Base-by-base conservation (phyloP, 495 filamentous ascomycete genomes). In the Penicillium coffeae region DNA sequence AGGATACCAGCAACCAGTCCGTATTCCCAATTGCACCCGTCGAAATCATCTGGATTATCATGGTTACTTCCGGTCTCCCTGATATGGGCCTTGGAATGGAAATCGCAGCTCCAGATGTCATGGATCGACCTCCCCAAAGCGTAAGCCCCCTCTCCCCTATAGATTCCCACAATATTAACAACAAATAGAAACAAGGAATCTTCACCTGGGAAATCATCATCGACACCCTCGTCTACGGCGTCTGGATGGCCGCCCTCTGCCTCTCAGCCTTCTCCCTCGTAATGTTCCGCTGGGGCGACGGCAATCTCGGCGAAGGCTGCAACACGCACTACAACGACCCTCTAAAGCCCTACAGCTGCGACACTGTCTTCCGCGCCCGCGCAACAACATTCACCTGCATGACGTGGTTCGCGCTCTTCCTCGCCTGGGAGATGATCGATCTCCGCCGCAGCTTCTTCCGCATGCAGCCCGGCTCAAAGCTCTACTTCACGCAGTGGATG, bases 41-140 rank as follows among this genome's bases (percentile, higher is more conserved):
- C 12, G 81, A 89, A 56, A 86, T 88, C 50, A 70, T 89, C 8
- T 88, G 86, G 85, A 80, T 88, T 46, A 88, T 87, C 39, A 88
- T 89, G 82, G 74, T 86, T 38, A 88, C 85, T 1, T 86, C 83
- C 21, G 80, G 80, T 42, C 71, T 87, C 32, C 86, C 85, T 12
- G 86, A 87, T 52, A 87, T 89, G 78, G 86, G 86, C 18, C 69
- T 89, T 12, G 86, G 86, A 21, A 82, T 88, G 70, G 86, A 89
- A 63, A 62, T 71, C 16, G 83, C 84, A 1, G 78, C 79, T 1
- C 71, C 83, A 2, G 83, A 87, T 62, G 80, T 88, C 49, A 81
- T 89, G 79, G 55, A 64, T 25, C 78, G 85, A 1, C 82, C 82
- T 7, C 86, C 86, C 2, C 83, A 84, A 53, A 71, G 75, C 49